Conservation (phyloP, 371 early-diverging fungal genomes). For the Apophysomyces trapeziformis region DNA sequence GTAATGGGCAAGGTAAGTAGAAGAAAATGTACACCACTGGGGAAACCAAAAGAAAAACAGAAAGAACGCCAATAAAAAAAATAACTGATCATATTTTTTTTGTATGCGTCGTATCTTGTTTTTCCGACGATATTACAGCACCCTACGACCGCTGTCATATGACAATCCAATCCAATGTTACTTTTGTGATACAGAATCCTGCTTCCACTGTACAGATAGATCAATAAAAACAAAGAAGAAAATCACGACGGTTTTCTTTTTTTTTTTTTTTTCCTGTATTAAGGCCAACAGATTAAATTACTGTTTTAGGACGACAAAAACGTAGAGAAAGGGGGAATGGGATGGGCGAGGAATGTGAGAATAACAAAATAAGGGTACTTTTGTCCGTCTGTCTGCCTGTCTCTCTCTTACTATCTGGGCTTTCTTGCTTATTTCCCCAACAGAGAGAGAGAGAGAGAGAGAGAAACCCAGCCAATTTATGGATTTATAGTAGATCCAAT, state of each 20-base stretch:
- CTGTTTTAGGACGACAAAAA: constrained; percentile 7
- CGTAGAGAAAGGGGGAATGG: background rate
- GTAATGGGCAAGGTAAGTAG: constrained; percentile 33
- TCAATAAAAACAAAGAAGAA: constrained; percentile 3
- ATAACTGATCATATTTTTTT: constrained; percentile 6
- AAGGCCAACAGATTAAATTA: background rate
- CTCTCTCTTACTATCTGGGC: too few species aligned
- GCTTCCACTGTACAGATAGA: background rate
- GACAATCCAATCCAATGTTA: constrained; percentile 14
- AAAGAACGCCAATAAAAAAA: background rate
- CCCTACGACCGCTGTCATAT: constrained; percentile 31
- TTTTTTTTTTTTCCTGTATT: constrained; percentile 3
- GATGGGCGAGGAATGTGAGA: constrained; percentile 4
- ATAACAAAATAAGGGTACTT: background rate
- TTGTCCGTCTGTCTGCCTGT: too few species aligned
- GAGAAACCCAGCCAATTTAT: constrained; percentile 9
- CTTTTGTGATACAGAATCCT: constrained; percentile 19
- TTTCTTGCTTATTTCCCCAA: too few species aligned
- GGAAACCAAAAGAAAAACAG: background rate
- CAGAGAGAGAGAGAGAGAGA: too few species aligned
- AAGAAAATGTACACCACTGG: background rate
- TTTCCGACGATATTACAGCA: constrained; percentile 20
- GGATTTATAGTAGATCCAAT: background rate
- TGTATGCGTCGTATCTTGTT: background rate
- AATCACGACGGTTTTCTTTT: background rate